Evolutionary conservation across 2,329 filamentous ascomycete genomes (phyloP).

Genomic region (Calonectria naviculata): DNA sequence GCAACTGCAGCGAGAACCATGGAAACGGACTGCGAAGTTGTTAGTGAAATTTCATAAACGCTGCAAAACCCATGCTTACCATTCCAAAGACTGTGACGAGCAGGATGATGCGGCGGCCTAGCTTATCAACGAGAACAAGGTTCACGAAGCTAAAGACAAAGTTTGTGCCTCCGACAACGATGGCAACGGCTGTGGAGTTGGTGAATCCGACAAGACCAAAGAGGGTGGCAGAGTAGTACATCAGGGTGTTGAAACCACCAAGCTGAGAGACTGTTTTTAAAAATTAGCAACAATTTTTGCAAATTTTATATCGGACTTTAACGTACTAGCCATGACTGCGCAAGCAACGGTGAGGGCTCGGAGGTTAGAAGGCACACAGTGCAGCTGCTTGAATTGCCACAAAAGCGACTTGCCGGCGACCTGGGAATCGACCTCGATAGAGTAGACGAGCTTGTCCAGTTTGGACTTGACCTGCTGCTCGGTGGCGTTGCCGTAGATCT

Average conservation of each 20-base stretch:
- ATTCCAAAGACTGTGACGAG: constrained; percentile 49
- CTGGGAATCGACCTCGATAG: constrained; percentile 49
- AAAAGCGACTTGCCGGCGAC: constrained; percentile 50
- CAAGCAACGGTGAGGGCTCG: constrained; percentile 57
- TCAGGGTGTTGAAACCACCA: constrained; percentile 61
- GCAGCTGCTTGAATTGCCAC: constrained; percentile 56
- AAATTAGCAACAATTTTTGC: background rate
- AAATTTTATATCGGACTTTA: background rate
- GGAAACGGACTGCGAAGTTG: constrained; percentile 48
- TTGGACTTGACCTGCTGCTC: constrained; percentile 54
- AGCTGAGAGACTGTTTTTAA: constrained; percentile 52
- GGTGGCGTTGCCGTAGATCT: constrained; percentile 53
- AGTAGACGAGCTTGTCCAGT: constrained; percentile 48
- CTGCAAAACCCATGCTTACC: constrained; percentile 3
- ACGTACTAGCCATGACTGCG: constrained; percentile 55
- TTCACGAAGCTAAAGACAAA: constrained; percentile 60
- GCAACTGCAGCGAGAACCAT: constrained; percentile 52
- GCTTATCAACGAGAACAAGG: constrained; percentile 53
- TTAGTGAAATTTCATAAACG: background rate
- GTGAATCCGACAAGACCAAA: constrained; percentile 60
- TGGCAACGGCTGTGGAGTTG: constrained; percentile 57
- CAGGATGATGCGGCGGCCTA: constrained; percentile 55
- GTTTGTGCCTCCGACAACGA: constrained; percentile 55
- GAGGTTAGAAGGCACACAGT: constrained; percentile 53
- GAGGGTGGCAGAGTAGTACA: constrained; percentile 59